Evolutionary conservation across 1,284 basidiomycete species (phyloP).

Genomic region (Cryptococcus hybrid): DNA sequence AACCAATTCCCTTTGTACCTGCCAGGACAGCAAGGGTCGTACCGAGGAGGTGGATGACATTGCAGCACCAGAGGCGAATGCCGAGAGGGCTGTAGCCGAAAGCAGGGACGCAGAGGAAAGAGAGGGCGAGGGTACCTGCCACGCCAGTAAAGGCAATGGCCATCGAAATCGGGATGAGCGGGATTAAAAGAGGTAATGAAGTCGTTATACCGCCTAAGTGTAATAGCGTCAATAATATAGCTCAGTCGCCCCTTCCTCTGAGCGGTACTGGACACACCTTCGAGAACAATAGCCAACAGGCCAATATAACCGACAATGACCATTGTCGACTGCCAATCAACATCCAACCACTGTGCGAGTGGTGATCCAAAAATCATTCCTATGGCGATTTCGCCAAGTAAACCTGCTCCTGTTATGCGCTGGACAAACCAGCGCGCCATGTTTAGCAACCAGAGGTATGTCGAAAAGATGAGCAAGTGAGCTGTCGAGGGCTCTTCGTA

Average conservation of each 20-base stretch:
- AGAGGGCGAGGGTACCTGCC: slow-evolving; percentile 53
- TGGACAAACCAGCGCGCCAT: slow-evolving; percentile 37
- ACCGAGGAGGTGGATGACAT: slow-evolving; percentile 58
- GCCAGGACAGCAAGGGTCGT: slow-evolving; percentile 57
- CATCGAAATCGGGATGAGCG: slow-evolving; percentile 52
- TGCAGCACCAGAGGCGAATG: slow-evolving; percentile 58
- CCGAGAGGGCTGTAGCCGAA: slow-evolving; percentile 49
- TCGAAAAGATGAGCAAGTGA: slow-evolving; percentile 40
- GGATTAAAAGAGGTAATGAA: slow-evolving; percentile 47
- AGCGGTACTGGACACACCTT: slow-evolving; percentile 44
- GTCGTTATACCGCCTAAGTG: slow-evolving; percentile 54
- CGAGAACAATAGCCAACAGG: slow-evolving; percentile 57
- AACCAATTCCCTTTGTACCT: slow-evolving; percentile 20
- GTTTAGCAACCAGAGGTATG: slow-evolving; percentile 51
- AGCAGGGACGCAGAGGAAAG: slow-evolving; percentile 51
- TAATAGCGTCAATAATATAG: background rate
- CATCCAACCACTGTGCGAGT: slow-evolving; percentile 51
- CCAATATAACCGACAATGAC: slow-evolving; percentile 57
- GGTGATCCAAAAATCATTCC: slow-evolving; percentile 57
- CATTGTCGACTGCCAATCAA: slow-evolving; percentile 52
- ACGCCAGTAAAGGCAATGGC: slow-evolving; percentile 55
- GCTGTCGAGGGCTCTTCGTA: slow-evolving; percentile 43
- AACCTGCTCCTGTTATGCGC: slow-evolving; percentile 39
- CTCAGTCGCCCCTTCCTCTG: too few relatives aligned
- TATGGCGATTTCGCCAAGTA: slow-evolving; percentile 54